Conservation (phyloP, 31 red algal species). For the Odonthalia washingtoniensis region DNA sequence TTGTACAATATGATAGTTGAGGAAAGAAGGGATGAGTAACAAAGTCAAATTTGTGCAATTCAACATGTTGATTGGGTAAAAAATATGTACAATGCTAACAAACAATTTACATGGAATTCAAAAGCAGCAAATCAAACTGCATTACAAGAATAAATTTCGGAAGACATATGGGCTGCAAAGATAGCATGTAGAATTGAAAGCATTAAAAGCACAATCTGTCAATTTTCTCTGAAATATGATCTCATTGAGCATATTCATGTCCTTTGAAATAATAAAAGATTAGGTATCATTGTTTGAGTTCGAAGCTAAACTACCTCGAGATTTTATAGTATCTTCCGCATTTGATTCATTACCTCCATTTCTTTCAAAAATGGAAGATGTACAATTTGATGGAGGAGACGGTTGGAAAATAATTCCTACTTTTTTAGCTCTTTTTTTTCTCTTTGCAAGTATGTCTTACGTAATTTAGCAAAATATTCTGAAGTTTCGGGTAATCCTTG, state of each 20-base stretch:
- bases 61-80: not conserved
- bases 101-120: not conserved
- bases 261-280: not conserved
- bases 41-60: not conserved
- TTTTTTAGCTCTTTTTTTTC: not conserved
- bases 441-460: not conserved
- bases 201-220: not conserved
- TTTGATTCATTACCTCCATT: too few species aligned
- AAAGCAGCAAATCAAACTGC: not conserved
- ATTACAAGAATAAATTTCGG: not conserved
- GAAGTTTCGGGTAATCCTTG: not conserved
- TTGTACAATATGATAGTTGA: slow-evolving; percentile 41
- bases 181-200: not conserved
- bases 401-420: too few species aligned
- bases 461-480: not conserved
- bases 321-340: not conserved
- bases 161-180: not conserved
- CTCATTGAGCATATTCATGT: not conserved
- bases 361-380: too few species aligned
- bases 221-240: not conserved
- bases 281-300: not conserved
- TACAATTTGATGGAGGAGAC: too few species aligned
- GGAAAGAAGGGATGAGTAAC: slow-evolving; percentile 5
- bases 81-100: not conserved
- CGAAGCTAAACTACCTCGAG: not conserved